phyloP scores from a whole-genome alignment of 2,329 filamentous ascomycete genomes.

The Fusarium lyarnte region DNA sequence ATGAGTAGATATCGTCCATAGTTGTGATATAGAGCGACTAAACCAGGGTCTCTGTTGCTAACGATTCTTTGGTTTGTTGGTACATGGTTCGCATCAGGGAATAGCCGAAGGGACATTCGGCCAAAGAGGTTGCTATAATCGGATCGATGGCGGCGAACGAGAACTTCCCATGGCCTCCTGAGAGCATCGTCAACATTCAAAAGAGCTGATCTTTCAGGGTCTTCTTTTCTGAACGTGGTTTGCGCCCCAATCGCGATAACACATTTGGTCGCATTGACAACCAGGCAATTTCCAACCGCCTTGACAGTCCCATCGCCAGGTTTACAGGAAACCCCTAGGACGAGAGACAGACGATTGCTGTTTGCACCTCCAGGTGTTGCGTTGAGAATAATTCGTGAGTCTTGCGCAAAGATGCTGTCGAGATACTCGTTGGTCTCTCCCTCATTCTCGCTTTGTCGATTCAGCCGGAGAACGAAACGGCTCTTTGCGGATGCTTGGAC shows the following conservation, averaged over 20 bases:
- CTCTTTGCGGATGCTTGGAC: slow-evolving; percentile 34
- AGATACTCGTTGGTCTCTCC: slow-evolving; percentile 42
- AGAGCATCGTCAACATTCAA: slow-evolving; percentile 40
- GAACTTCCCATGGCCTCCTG: slow-evolving; percentile 16
- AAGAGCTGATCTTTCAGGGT: slow-evolving; percentile 33
- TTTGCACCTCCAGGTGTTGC: slow-evolving; percentile 37
- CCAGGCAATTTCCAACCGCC: slow-evolving; percentile 29
- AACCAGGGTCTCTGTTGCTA: slow-evolving; percentile 37
- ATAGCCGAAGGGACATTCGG: slow-evolving; percentile 28
- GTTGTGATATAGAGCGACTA: slow-evolving; percentile 45
- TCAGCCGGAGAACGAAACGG: slow-evolving; percentile 40
- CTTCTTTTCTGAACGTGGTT: slow-evolving; percentile 33
- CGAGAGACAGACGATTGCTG: slow-evolving; percentile 32
- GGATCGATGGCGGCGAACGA: slow-evolving; percentile 23
- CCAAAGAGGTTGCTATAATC: slow-evolving; percentile 33
- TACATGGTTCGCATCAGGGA: slow-evolving; percentile 33
- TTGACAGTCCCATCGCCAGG: slow-evolving; percentile 2
- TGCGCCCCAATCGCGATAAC: slow-evolving; percentile 36
- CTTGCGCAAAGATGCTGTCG: slow-evolving; percentile 32
- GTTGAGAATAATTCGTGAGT: slow-evolving; percentile 25
- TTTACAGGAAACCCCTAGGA: slow-evolving; percentile 14
- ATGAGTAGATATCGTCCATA: slow-evolving; percentile 48
- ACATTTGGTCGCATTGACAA: slow-evolving; percentile 17
- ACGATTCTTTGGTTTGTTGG: slow-evolving; percentile 35
- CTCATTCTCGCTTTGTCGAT: slow-evolving; percentile 34